phyloP scores from a whole-genome alignment of 2,329 filamentous ascomycete genomes.

The Berkeleyomyces basicola region DNA sequence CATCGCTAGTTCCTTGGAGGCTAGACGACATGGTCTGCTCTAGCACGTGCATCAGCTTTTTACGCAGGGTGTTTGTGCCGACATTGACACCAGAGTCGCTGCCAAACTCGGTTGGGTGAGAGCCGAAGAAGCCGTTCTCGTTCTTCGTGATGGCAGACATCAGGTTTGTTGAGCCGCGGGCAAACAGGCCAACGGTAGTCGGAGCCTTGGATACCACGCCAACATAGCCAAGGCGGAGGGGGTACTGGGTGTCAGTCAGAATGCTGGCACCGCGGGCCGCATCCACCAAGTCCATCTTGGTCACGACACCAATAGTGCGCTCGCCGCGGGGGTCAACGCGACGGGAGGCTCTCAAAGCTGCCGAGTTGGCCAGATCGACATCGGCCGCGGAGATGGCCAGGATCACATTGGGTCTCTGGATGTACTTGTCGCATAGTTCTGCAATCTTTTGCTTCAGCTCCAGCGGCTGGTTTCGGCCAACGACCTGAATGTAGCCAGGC shows the following conservation, averaged over 20 bases:
- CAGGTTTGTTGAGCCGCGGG: constrained; percentile 64
- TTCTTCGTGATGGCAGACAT: constrained; percentile 70
- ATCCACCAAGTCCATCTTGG: constrained; percentile 97
- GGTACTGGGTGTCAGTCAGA: constrained; percentile 79
- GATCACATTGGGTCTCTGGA: constrained; percentile 88
- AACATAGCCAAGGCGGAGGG: constrained; percentile 85
- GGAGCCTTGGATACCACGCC: constrained; percentile 83
- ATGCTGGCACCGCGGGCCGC: constrained; percentile 61
- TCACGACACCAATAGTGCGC: constrained; percentile 94
- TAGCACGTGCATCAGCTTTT: constrained; percentile 92
- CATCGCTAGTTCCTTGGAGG: constrained; percentile 74
- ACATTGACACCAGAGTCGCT: constrained; percentile 54
- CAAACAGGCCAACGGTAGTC: constrained; percentile 55
- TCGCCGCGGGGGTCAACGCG: constrained; percentile 88
- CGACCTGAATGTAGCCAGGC: constrained; percentile 93
- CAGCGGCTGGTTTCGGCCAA: constrained; percentile 73
- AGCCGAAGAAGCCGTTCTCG: constrained; percentile 71
- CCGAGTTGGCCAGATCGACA: constrained; percentile 92
- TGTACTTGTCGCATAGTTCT: constrained; percentile 96
- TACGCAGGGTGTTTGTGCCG: constrained; percentile 72
- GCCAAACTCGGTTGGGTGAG: constrained; percentile 68
- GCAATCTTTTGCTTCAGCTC: constrained; percentile 92
- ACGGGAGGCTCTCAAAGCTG: constrained; percentile 73
- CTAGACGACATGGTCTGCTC: constrained; percentile 95
- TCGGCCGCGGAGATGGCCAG: constrained; percentile 94